Conservation (phyloP, 805 yeast genomes). For the Wickerhamomyces subpelliculosus region DNA sequence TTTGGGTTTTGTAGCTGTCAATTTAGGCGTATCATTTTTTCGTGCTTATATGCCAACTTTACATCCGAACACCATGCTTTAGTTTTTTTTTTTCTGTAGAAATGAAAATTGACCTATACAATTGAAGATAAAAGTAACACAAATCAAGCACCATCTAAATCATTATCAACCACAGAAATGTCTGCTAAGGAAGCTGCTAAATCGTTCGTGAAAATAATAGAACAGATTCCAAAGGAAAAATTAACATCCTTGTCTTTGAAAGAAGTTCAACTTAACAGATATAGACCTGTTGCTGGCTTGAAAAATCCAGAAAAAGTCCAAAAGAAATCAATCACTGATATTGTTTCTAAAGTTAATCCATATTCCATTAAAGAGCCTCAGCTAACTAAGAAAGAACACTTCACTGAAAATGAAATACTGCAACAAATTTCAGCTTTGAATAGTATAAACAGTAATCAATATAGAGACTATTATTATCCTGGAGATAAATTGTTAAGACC, state of each 20-base stretch:
- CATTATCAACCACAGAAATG: conserved; percentile 14
- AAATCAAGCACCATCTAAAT: not conserved
- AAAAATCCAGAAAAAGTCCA: conserved; percentile 32
- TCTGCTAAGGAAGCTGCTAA: conserved; percentile 44
- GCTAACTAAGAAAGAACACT: conserved; percentile 35
- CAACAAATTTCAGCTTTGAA: conserved; percentile 55
- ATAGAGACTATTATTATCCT: conserved; percentile 54
- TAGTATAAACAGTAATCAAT: conserved; percentile 52
- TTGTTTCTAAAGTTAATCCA: conserved; percentile 41
- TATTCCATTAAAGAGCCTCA: conserved; percentile 34
- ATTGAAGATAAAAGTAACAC: not conserved
- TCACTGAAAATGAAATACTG: conserved; percentile 38
- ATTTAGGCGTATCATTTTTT: no score
- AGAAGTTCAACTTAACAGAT: conserved; percentile 54
- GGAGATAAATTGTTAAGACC: conserved; percentile 67
- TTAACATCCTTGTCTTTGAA: conserved; percentile 66
- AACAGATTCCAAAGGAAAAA: conserved; percentile 62
- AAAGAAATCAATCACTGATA: conserved; percentile 30
- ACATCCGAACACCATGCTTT: not conserved
- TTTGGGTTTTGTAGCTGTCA: no score
- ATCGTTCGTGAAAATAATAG: conserved; percentile 49
- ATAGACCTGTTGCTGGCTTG: conserved; percentile 43
- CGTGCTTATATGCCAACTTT: no score
- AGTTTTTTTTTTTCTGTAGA: not conserved
- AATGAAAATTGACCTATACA: not conserved